Percentiles rank a stretch among this genome's conserved stretches.
phyloP scores from a whole-genome alignment of 306 rosid genomes.

The Dryas octopetala region DNA sequence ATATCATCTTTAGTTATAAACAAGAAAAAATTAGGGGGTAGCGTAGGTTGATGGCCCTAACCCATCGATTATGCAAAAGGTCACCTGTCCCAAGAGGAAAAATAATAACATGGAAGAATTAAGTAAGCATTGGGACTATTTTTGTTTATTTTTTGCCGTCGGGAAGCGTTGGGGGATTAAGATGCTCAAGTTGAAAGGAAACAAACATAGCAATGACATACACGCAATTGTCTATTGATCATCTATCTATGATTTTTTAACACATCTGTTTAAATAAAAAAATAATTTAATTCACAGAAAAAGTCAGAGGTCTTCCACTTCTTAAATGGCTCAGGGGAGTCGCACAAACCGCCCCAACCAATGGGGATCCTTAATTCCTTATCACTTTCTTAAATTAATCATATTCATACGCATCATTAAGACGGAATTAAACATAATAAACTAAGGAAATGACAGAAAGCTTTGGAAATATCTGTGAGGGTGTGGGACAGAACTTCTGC shows the following conservation, averaged over 20 bases:
- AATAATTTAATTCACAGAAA: not conserved
- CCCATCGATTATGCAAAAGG: not conserved
- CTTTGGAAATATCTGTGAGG: slow-evolving; percentile 26
- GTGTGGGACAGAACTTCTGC: not conserved
- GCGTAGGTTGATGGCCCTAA: not conserved
- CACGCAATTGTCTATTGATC: not conserved
- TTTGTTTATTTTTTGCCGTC: not conserved
- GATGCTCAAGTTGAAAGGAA: not conserved
- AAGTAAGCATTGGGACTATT: not conserved
- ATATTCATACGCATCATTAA: not conserved
- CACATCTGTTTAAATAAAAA: not conserved
- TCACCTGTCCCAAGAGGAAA: too few species aligned
- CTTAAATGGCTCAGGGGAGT: not conserved
- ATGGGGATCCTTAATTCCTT: not conserved
- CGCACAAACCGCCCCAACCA: slow-evolving; percentile 34
- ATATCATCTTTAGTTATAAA: not conserved
- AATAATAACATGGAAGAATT: not conserved
- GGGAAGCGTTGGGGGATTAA: not conserved
- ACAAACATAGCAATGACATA: not conserved
- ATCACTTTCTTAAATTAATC: not conserved
- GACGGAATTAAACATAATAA: not conserved
- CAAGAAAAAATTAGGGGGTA: not conserved
- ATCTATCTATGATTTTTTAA: not conserved
- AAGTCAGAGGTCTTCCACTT: slow-evolving; percentile 9
- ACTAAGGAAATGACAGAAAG: slow-evolving; percentile 2